A percentile compares a stretch with the other conserved stretches of the same genome.
Evolutionary conservation across 345 rosid genomes (phyloP).

Genomic region (Acer yangbiense): DNA sequence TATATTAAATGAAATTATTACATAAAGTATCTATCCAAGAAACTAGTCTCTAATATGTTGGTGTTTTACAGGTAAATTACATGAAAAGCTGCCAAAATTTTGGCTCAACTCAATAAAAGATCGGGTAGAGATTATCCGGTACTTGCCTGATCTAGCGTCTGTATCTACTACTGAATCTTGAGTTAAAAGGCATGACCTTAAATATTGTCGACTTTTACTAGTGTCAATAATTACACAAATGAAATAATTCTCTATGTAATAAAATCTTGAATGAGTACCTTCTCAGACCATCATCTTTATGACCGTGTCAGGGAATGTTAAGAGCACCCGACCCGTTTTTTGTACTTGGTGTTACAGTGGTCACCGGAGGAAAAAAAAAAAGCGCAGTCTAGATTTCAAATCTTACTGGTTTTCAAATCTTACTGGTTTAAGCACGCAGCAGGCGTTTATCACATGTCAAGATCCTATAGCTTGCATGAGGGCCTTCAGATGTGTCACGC

Average conservation of each 20-base stretch:
- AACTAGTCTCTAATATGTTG: background rate
- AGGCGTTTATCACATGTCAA: conserved; percentile 75
- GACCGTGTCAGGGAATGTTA: background rate
- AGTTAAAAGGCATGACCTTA: background rate
- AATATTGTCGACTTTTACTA: background rate
- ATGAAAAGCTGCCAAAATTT: background rate
- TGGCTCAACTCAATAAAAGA: background rate
- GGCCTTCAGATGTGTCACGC: conserved; percentile 91
- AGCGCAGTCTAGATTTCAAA: background rate
- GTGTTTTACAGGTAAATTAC: conserved; percentile 15
- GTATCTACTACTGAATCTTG: background rate
- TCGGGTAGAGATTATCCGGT: background rate
- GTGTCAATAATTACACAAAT: conserved; percentile 14
- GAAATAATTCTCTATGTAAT: background rate
- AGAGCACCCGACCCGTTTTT: too few species aligned
- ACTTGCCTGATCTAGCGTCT: background rate
- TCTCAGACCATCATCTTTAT: background rate
- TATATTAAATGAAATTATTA: background rate
- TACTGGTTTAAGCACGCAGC: conserved; percentile 34
- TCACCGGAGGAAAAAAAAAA: background rate
- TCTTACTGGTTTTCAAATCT: conserved; percentile 19
- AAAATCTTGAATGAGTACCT: background rate
- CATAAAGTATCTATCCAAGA: background rate
- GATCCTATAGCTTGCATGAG: conserved; percentile 89
- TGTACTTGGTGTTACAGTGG: conserved; percentile 18